phyloP scores from a whole-genome alignment of 1,284 basidiomycete genomes.

The Ceratobasidium sp. region DNA sequence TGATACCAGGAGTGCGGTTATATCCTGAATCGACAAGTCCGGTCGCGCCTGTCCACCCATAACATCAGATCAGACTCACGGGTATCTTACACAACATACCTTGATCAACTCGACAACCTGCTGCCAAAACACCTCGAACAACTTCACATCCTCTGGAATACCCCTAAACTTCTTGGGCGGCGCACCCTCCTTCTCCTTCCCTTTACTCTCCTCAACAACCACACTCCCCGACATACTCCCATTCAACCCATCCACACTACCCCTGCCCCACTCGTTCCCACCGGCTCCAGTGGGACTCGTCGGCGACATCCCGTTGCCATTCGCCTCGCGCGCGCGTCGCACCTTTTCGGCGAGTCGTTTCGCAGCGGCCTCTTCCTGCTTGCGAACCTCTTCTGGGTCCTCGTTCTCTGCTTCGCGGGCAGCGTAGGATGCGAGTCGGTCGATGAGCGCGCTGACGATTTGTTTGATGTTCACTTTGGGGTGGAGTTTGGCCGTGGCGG shows the following conservation, averaged over 20 bases:
- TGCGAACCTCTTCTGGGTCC: conserved; percentile 90
- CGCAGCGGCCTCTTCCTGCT: conserved; percentile 91
- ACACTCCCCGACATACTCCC: conserved; percentile 9
- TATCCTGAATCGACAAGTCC: conserved; percentile 94
- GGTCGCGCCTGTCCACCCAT: conserved; percentile 81
- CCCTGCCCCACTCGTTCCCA: conserved; percentile 52
- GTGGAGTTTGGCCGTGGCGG: conserved; percentile 92
- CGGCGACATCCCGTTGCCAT: conserved; percentile 64
- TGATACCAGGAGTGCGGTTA: conserved; percentile 93
- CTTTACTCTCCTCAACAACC: conserved; percentile 68
- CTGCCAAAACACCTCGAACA: conserved; percentile 98
- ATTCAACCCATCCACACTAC: conserved; percentile 47
- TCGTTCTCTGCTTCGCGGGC: conserved; percentile 94
- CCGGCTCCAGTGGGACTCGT: conserved; percentile 54
- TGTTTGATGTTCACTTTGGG: conserved; percentile 97
- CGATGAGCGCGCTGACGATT: conserved; percentile 95
- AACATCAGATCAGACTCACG: background rate
- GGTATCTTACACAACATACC: conserved; percentile 69
- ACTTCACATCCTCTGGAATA: conserved; percentile 89
- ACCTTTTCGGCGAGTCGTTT: conserved; percentile 88
- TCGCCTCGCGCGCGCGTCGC: conserved; percentile 71
- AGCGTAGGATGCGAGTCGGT: conserved; percentile 93
- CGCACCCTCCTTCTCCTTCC: conserved; percentile 60
- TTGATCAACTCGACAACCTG: conserved; percentile 98
- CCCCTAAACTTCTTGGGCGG: conserved; percentile 87